phyloP scores from a whole-genome alignment of 768 basidiomycete species.

The Russula lepida region DNA sequence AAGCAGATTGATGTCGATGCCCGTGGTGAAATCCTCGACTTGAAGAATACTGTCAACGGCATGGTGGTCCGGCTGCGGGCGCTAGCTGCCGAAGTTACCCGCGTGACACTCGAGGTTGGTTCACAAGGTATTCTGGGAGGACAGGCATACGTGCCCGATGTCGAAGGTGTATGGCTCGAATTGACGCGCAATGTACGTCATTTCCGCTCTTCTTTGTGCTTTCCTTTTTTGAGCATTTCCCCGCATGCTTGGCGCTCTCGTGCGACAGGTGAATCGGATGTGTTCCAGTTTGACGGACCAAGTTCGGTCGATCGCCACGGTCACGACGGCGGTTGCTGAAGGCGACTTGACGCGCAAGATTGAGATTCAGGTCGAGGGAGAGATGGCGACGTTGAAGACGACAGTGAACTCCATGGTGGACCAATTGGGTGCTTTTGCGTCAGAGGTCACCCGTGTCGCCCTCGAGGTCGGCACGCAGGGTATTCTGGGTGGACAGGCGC shows the following conservation, averaged over 20 bases:
- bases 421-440: slow-evolving; percentile 73
- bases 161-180: slow-evolving; percentile 79
- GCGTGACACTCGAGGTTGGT: slow-evolving; percentile 75
- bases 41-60: slow-evolving; percentile 51
- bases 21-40: slow-evolving; percentile 76
- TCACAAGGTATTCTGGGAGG: slow-evolving; percentile 82
- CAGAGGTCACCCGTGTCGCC: slow-evolving; percentile 71
- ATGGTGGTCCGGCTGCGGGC: slow-evolving; percentile 45
- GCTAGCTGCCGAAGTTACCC: slow-evolving; percentile 69
- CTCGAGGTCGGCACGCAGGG: slow-evolving; percentile 84
- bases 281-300: slow-evolving; percentile 67
- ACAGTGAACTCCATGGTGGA: slow-evolving; percentile 91
- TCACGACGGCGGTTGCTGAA: slow-evolving; percentile 80
- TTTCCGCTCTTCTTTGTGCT: not conserved
- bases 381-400: slow-evolving; percentile 73
- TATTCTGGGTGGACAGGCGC: slow-evolving; percentile 81
- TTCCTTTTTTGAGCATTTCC: not conserved
- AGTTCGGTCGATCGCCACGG: slow-evolving; percentile 75
- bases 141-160: slow-evolving; percentile 67
- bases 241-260: not conserved
- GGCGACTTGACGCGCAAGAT: slow-evolving; percentile 89
- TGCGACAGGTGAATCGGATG: slow-evolving; percentile 57
- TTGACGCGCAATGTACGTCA: slow-evolving; percentile 57
- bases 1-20: slow-evolving; percentile 87
- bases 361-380: slow-evolving; percentile 76